Base-by-base conservation (phyloP, 768 basidiomycete species). In the Holtermannia corniformis region DNA sequence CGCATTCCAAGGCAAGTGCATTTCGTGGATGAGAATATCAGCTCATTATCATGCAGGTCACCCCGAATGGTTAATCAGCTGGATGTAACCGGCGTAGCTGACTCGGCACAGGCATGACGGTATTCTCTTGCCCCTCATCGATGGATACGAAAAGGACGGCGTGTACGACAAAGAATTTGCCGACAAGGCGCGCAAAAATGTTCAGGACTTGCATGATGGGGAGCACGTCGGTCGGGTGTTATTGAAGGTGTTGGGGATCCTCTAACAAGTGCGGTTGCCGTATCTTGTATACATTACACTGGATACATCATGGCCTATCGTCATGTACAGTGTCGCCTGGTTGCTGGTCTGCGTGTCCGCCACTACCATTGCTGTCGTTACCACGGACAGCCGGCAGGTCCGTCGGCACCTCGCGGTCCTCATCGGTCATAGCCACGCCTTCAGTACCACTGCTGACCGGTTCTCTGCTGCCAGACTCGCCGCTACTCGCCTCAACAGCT, bases 81-180 rank as follows among this genome's bases (percentile, higher is more conserved):
- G n/a, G 13, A 44, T 12, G 22, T 25, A 26, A 16, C 5, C 23
- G 19, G 21, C 24, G 13, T 3, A 22, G 41, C 24, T 43, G 28
- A 0, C 16, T 3, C 22, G 3, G 1, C 5, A n/a, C 42, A 61
- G 60, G 63, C 51, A 62, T 28, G 56, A 65, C 23, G 61, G 54
- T n/a, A 65, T 65, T 41, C 23, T 65, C n/a, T 27, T 62, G 20
- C 64, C 64, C 2, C 53, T 65, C 41, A 61, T 65, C 45, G 50
- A 59, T 47, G 50, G 57, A 32, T 65, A 65, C 49, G 63, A 61
- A 41, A 54, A 57, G 49, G 54, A 62, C 32, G 64, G 59, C 7
- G 62, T 61, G 12, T 61, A 56, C 21, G 50, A 50, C 27, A 37
- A 47, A 5, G 58, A 60, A 21, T 62, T 65, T 25, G 64, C 64